A percentile compares a stretch with the other conserved stretches of the same genome.
Evolutionary conservation across 2,329 filamentous ascomycete genomes (phyloP).

Genomic region (Monilinia aucupariae): DNA sequence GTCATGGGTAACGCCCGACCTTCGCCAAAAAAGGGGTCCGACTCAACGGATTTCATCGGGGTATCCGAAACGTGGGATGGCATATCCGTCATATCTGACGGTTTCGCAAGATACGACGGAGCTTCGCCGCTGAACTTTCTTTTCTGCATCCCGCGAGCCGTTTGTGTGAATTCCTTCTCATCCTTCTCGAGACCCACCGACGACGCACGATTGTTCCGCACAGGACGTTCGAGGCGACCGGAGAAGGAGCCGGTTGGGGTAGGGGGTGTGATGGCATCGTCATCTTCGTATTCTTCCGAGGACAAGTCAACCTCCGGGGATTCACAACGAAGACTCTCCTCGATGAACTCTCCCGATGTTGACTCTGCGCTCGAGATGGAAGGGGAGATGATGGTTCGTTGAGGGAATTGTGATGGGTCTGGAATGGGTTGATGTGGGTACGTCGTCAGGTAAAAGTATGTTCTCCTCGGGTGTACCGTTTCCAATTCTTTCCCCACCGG

Average conservation of each 20-base stretch:
- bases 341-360: slow-evolving; percentile 66
- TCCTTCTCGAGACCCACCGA: slow-evolving; percentile 89
- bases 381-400: slow-evolving; percentile 69
- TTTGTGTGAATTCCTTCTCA: slow-evolving; percentile 95
- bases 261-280: slow-evolving; percentile 56
- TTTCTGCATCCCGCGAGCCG: slow-evolving; percentile 71
- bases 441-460: slow-evolving; percentile 95
- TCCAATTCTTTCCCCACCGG: slow-evolving; percentile 91
- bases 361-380: slow-evolving; percentile 69
- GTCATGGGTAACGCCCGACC: slow-evolving; percentile 32
- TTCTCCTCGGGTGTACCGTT: slow-evolving; percentile 84
- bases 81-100: slow-evolving; percentile 30
- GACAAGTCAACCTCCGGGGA: slow-evolving; percentile 93
- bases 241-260: slow-evolving; percentile 62
- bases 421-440: slow-evolving; percentile 77
- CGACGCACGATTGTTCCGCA: slow-evolving; percentile 63
- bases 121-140: slow-evolving; percentile 52
- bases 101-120: slow-evolving; percentile 47
- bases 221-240: slow-evolving; percentile 39
- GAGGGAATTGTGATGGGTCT: slow-evolving; percentile 49
- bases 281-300: slow-evolving; percentile 76
- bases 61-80: slow-evolving; percentile 21
- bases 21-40: slow-evolving; percentile 31
- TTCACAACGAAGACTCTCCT: slow-evolving; percentile 39
- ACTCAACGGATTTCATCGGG: slow-evolving; percentile 26